phyloP scores from a whole-genome alignment of 371 early-diverging fungal species.

The Batkoa obscura region DNA sequence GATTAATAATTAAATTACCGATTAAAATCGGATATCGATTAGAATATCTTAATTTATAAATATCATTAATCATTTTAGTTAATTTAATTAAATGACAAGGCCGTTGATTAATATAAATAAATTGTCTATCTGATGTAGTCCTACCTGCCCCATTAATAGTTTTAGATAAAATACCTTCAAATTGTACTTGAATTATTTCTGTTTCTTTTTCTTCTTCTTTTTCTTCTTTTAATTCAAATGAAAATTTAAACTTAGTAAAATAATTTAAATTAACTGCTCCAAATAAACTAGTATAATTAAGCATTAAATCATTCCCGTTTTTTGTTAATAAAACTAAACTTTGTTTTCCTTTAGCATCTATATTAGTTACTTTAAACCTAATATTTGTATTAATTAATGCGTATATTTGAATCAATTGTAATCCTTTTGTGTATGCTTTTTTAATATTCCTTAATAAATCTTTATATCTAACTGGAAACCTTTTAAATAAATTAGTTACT shows the following conservation, averaged over 20 bases:
- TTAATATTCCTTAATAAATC: conserved; percentile 71
- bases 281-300: conserved; percentile 4
- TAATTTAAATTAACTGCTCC: neutral
- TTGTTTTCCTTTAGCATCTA: neutral
- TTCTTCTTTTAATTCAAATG: too few relatives aligned
- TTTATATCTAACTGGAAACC: conserved; percentile 72
- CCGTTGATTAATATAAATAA: conserved; percentile 67
- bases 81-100: conserved; percentile 70
- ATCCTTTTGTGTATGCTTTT: conserved; percentile 53
- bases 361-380: conserved; percentile 34
- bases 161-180: too few relatives aligned
- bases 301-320: neutral
- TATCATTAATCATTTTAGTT: conserved; percentile 51
- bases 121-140: conserved; percentile 64
- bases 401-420: conserved; percentile 73
- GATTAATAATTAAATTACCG: conserved; percentile 38
- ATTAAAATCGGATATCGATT: conserved; percentile 66
- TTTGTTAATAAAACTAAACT: neutral
- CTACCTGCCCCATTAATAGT: conserved; percentile 24
- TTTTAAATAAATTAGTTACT: conserved; percentile 55
- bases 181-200: too few relatives aligned
- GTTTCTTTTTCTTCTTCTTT: too few relatives aligned
- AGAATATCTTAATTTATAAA: conserved; percentile 41
- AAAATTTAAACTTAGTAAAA: too few relatives aligned
- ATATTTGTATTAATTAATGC: conserved; percentile 46